phyloP scores from a whole-genome alignment of 768 basidiomycete genomes.

The Lentinula detonsa region DNA sequence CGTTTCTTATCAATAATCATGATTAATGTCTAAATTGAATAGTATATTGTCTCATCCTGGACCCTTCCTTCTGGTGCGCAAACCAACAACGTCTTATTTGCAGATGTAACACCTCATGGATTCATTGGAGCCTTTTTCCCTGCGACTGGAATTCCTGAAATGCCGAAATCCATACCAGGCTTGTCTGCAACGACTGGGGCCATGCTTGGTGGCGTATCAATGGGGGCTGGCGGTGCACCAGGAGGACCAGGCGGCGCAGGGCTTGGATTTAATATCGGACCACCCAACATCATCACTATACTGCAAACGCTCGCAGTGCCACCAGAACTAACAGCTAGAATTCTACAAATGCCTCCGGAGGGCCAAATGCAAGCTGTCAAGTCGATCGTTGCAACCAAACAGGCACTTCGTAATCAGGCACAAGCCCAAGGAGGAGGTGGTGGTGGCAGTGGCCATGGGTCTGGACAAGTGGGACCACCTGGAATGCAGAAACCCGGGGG shows the following conservation, averaged over 20 bases:
- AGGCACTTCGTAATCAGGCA: background rate
- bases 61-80: background rate
- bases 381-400: background rate
- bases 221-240: background rate
- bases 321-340: background rate
- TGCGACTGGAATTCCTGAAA: background rate
- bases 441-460: too few relatives aligned
- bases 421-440: background rate
- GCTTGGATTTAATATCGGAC: background rate
- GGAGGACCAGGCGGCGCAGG: background rate
- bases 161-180: background rate
- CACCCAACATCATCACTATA: background rate
- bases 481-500: background rate
- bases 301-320: background rate
- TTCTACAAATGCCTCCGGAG: background rate
- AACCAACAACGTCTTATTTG: slow-evolving; percentile 1
- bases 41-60: slow-evolving; percentile 3
- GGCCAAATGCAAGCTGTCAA: background rate
- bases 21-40: background rate
- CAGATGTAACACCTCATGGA: background rate
- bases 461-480: background rate
- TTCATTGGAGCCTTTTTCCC: slow-evolving; percentile 3
- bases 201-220: background rate
- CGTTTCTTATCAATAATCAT: background rate
- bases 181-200: background rate